phyloP scores from a whole-genome alignment of 2,329 filamentous ascomycete genomes.

The Penicillium sp. region DNA sequence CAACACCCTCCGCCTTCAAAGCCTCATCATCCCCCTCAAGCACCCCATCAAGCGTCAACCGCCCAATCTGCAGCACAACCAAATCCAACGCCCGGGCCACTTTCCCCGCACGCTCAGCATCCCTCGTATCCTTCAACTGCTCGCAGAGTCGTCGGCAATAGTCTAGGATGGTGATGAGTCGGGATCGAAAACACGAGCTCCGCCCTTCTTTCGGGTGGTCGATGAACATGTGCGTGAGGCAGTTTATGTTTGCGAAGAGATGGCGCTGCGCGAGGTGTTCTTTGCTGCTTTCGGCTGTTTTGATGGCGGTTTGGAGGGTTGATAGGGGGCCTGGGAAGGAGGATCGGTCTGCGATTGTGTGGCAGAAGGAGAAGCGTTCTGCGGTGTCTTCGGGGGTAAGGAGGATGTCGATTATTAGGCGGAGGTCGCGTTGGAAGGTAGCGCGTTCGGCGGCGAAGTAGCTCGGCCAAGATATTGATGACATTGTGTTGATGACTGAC shows the following conservation, averaged over 20 bases:
- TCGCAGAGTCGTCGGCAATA: background rate
- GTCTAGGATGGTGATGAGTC: background rate
- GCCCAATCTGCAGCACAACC: background rate
- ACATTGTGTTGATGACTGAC: background rate
- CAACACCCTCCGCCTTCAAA: background rate
- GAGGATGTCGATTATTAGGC: constrained; percentile 1
- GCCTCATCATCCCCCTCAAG: background rate
- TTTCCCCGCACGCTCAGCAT: background rate
- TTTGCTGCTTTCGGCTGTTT: background rate
- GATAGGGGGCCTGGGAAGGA: background rate
- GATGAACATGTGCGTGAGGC: background rate
- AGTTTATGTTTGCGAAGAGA: constrained; percentile 1
- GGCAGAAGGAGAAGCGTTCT: background rate
- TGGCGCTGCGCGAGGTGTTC: constrained; percentile 3
- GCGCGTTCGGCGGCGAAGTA: constrained; percentile 5
- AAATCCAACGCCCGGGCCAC: background rate
- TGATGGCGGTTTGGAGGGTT: background rate
- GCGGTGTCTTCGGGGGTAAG: background rate
- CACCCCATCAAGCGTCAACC: constrained; percentile 7
- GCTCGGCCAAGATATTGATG: background rate
- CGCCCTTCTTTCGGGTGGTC: background rate
- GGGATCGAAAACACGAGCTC: background rate
- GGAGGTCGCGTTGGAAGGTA: constrained; percentile 4
- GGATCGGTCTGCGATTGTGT: background rate
- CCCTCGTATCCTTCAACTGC: background rate